Conservation (phyloP, 2,329 filamentous ascomycete genomes). For the Neophaeococcomyces mojaviensis region DNA sequence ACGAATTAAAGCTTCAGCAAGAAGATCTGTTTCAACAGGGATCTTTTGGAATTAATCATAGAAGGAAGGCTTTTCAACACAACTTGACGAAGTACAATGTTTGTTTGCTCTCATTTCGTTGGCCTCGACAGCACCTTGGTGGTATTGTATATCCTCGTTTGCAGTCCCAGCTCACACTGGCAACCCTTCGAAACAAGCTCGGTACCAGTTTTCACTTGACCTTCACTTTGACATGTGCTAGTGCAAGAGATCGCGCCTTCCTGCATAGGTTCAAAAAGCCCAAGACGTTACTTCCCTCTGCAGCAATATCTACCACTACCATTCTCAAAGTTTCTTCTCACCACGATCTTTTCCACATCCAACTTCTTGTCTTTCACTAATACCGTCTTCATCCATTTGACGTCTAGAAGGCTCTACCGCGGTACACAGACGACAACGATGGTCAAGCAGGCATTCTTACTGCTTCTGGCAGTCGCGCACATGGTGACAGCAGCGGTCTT, state of each 20-base stretch:
- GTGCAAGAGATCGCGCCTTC: no score
- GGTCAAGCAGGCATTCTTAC: not conserved
- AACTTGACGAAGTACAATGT: not conserved
- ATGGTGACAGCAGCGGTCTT: conserved; percentile 1
- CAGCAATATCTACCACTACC: not conserved
- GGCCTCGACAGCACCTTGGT: not conserved
- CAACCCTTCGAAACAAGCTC: not conserved
- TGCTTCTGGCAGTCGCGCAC: conserved; percentile 3
- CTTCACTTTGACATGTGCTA: conserved; percentile 1
- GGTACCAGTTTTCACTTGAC: not conserved
- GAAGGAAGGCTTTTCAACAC: not conserved
- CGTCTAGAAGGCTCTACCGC: not conserved
- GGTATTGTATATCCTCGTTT: not conserved
- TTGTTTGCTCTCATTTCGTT: not conserved
- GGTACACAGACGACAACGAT: not conserved
- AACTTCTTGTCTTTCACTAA: not conserved
- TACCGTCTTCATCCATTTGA: not conserved
- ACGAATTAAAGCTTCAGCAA: no score
- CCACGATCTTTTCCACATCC: not conserved
- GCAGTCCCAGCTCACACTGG: not conserved
- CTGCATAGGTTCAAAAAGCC: not conserved
- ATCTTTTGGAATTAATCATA: conserved; percentile 3
- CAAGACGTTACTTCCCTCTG: not conserved
- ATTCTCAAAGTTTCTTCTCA: not conserved
- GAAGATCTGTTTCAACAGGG: no score